Evolutionary conservation across 306 rosid species (phyloP).

Genomic region (Arachis hypogaea): DNA sequence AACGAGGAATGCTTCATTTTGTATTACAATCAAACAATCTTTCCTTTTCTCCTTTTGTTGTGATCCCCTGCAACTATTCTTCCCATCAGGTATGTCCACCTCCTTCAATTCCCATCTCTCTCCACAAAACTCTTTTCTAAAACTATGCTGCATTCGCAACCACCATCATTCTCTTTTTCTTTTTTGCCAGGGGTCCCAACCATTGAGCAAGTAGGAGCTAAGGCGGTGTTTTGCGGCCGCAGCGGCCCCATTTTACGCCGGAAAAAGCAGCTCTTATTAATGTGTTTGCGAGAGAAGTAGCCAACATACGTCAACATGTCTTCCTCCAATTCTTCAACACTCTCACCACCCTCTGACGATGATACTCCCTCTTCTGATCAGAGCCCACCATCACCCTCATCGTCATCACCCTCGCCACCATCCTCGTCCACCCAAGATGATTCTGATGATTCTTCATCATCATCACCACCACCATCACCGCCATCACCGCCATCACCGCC

Average conservation of each 20-base stretch:
- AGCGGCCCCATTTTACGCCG: too few species aligned
- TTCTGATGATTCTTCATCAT: background rate
- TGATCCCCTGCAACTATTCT: too few species aligned
- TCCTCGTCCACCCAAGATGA: background rate
- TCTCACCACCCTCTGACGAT: constrained; percentile 21
- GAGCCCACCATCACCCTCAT: constrained; percentile 4
- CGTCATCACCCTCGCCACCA: constrained; percentile 19
- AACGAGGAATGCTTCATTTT: too few species aligned
- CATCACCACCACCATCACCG: constrained; percentile 18
- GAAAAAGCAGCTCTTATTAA: constrained; percentile 38
- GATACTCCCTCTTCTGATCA: constrained; percentile 24
- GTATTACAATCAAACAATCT: too few species aligned
- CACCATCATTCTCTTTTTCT: too few species aligned
- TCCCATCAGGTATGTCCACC: too few species aligned
- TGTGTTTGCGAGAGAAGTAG: background rate
- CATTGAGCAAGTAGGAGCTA: constrained; percentile 8
- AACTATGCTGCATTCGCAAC: too few species aligned
- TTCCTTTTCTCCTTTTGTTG: too few species aligned
- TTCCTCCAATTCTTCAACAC: constrained; percentile 26
- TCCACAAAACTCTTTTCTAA: too few species aligned
- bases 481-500: constrained; percentile 42
- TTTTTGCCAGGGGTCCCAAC: constrained; percentile 46
- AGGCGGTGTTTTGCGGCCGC: too few species aligned
- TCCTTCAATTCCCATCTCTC: too few species aligned
- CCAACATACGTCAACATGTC: constrained; percentile 42